A percentile compares a stretch with the other conserved stretches of the same genome.
phyloP scores from a whole-genome alignment of 495 filamentous ascomycete genomes.

The Lasiosphaeriaceae sp. region DNA sequence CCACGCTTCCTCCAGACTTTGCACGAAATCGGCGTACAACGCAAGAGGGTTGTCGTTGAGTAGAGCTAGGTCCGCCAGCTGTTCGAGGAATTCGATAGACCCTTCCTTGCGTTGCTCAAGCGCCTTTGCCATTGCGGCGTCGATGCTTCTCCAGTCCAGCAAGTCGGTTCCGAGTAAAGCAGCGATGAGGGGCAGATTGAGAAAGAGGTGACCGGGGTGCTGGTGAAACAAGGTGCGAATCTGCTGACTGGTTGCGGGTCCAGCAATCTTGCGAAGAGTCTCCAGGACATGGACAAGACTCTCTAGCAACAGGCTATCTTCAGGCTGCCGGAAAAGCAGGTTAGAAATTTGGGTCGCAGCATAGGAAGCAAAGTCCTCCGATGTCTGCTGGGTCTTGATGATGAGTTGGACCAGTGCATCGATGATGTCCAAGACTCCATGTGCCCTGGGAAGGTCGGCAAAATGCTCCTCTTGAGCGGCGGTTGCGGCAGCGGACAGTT shows the following conservation, averaged over 20 bases:
- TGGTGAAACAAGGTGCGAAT: conserved; percentile 63
- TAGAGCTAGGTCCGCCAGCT: conserved; percentile 70
- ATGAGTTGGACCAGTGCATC: conserved; percentile 50
- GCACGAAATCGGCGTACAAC: conserved; percentile 80
- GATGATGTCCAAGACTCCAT: conserved; percentile 60
- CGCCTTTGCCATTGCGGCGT: conserved; percentile 67
- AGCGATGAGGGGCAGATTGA: conserved; percentile 72
- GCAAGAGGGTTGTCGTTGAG: conserved; percentile 71
- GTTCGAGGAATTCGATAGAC: conserved; percentile 70
- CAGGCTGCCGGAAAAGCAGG: conserved; percentile 53
- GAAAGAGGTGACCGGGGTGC: conserved; percentile 68
- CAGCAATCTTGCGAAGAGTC: conserved; percentile 70
- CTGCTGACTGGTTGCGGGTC: conserved; percentile 65
- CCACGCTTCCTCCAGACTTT: conserved; percentile 73
- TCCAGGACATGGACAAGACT: conserved; percentile 77
- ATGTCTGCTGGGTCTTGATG: conserved; percentile 51
- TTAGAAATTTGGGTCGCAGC: conserved; percentile 69
- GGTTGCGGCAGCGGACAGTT: conserved; percentile 62
- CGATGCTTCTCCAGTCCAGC: conserved; percentile 75
- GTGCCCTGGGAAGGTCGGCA: conserved; percentile 61
- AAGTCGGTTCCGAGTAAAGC: conserved; percentile 68
- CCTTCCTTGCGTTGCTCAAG: conserved; percentile 62
- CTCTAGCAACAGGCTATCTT: conserved; percentile 69
- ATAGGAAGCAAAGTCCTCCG: conserved; percentile 64
- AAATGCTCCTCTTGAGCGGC: conserved; percentile 67